Evolutionary conservation across 257 asterid species (phyloP), one percentile per base, ranked within the genome.

Genomic region (Fraxinus quadrangulata): DNA sequence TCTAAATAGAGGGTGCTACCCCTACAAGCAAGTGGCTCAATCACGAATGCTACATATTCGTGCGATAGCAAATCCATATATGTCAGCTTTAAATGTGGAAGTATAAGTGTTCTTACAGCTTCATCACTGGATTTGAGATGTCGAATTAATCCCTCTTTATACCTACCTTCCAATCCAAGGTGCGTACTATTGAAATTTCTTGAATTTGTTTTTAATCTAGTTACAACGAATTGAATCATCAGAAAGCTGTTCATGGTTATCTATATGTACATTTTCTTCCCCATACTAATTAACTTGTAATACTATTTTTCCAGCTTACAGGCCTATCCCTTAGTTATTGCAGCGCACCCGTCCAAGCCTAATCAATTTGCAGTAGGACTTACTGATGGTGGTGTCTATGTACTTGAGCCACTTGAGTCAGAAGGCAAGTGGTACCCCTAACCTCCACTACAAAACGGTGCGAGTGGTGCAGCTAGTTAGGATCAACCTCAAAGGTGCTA

Each of bases 391-490:
- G 88, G 89, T 19, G 86, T 91, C 40, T 78, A 84, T 39, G 91
- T 91, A 42, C 76, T 91, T 3, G 94, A 91, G 80, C 96, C 96
- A 12, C 70, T 59, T 6, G 96, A 89, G 79, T 79, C 89, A 2
- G 96, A 91, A 80, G 91, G 86, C 85, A 91, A 91, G 82, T 91
- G 96, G 96, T 94, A 91, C 31, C 82, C 82, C 33, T 74, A 85
- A 8, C 88, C 91, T 34, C 89, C 91, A 17, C 45, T 63, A 31
- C 88, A 85, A 83, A 85, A 85, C 40, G 88, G 88, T 42, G 83
- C 80, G 40, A 36, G 40, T 30, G 91, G 87, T 5, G 40, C 40
- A 36, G 40, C 40, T 36, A 36, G 40, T 36, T 36, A 5, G 40
- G 40, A 36, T 36, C 40, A 6, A 36, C 40, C 40, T 36, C 40